Conservation (phyloP, 2,329 filamentous ascomycete species). For the Polychaeton citri region DNA sequence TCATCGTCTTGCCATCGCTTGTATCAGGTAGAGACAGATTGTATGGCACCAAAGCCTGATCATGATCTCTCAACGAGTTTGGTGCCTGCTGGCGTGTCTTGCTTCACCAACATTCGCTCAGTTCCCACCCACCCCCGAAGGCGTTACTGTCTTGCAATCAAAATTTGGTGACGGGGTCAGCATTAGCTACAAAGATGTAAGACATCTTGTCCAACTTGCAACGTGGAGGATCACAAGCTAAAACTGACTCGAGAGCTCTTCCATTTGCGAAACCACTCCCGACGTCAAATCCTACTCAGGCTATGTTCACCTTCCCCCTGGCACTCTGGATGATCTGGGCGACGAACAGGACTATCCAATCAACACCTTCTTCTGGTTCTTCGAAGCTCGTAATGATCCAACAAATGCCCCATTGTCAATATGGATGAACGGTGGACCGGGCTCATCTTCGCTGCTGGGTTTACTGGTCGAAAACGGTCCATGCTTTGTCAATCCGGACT, state of each 20-base stretch:
- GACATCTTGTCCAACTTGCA: conserved; percentile 2
- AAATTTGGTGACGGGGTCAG: conserved; percentile 29
- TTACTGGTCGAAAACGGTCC: conserved; percentile 38
- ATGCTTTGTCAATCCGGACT: conserved; percentile 40
- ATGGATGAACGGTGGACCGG: conserved; percentile 46
- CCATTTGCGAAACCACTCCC: conserved; percentile 35
- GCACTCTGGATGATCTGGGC: conserved; percentile 10
- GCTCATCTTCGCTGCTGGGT: conserved; percentile 36
- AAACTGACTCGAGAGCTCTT: background rate
- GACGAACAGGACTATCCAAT: conserved; percentile 13
- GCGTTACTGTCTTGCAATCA: conserved; percentile 28
- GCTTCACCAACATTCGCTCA: conserved; percentile 6
- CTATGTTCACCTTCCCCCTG: conserved; percentile 17
- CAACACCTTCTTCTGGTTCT: conserved; percentile 46
- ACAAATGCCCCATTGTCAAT: conserved; percentile 41
- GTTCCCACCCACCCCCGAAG: conserved; percentile 29
- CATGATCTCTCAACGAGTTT: no score
- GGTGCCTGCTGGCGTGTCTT: background rate
- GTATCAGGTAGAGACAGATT: no score
- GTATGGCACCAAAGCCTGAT: no score
- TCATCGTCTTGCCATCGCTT: no score
- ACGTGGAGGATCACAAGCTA: no score
- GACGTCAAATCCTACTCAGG: conserved; percentile 32
- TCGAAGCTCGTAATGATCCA: conserved; percentile 43
- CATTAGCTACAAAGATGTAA: conserved; percentile 34